Conservation (phyloP, 257 asterid genomes). For the Penstemon davidsonii region DNA sequence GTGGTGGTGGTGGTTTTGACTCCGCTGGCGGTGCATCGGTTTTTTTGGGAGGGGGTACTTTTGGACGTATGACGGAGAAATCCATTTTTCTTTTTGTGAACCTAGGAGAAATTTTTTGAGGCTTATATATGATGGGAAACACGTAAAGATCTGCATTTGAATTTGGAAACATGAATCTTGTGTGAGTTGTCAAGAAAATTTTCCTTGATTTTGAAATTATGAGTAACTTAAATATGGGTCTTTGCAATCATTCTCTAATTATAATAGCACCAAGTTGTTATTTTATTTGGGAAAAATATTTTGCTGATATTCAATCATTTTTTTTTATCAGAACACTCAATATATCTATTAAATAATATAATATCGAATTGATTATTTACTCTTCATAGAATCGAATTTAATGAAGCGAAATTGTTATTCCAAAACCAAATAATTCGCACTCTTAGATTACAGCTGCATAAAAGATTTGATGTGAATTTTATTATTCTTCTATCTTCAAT, state of each 20-base stretch:
- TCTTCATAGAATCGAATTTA: too few relatives aligned
- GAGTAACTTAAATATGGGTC: not conserved
- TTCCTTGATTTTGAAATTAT: not conserved
- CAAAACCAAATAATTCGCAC: too few relatives aligned
- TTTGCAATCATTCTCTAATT: not conserved
- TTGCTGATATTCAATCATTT: too few relatives aligned
- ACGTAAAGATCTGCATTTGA: not conserved
- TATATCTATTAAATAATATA: too few relatives aligned
- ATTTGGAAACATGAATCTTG: constrained; percentile 29
- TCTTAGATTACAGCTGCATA: too few relatives aligned
- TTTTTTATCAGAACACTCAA: too few relatives aligned
- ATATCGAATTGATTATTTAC: too few relatives aligned
- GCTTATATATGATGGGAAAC: not conserved
- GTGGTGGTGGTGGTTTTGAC: constrained; percentile 18
- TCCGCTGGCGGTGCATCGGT: constrained; percentile 2
- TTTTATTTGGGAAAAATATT: too few relatives aligned
- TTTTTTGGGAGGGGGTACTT: constrained; percentile 17
- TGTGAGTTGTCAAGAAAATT: constrained; percentile 3
- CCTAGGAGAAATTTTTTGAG: not conserved
- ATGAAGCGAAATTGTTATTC: too few relatives aligned
- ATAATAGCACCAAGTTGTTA: too few relatives aligned
- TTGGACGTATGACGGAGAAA: constrained; percentile 27
- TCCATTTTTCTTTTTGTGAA: constrained; percentile 24
- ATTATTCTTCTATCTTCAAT: too few relatives aligned
- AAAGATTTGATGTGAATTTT: too few relatives aligned